These are phyloP conservation scores for Aspergillus clavatus DNA, from an alignment of 2,329 filamentous ascomycete species.

Conservation along the genomic window DNA sequence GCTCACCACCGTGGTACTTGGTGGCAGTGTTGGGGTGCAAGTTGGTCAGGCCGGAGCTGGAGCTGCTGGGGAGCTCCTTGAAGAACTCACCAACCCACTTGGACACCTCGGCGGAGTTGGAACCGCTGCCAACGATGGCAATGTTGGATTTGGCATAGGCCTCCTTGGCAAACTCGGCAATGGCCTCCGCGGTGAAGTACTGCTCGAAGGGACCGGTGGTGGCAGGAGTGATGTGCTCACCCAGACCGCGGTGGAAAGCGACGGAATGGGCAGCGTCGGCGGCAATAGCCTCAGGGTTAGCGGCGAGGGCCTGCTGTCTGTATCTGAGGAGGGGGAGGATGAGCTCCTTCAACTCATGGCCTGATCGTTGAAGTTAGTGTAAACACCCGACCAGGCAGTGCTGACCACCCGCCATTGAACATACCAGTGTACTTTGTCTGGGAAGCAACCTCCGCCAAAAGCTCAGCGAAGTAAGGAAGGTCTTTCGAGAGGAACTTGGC, in stretches of 20 bases:
- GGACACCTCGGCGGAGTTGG: constrained; percentile 66
- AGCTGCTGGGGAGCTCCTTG: constrained; percentile 57
- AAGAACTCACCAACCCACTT: constrained; percentile 97
- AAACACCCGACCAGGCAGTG: constrained; percentile 3
- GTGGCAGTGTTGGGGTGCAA: constrained; percentile 58
- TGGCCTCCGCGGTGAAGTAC: constrained; percentile 71
- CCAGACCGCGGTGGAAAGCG: constrained; percentile 92
- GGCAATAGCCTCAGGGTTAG: constrained; percentile 63
- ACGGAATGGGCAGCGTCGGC: constrained; percentile 79
- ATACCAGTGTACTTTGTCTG: constrained; percentile 76
- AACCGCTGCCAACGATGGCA: constrained; percentile 84
- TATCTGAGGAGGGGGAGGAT: constrained; percentile 70
- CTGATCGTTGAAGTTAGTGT: constrained; percentile 45
- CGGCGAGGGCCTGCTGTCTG: constrained; percentile 68
- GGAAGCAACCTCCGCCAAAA: constrained; percentile 85
- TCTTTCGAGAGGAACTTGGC: constrained; percentile 94
- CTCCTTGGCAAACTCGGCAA: constrained; percentile 69
- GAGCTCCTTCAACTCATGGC: constrained; percentile 86
- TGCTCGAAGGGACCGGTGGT: constrained; percentile 67
- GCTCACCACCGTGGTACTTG: constrained; percentile 94
- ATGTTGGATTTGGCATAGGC: constrained; percentile 90
- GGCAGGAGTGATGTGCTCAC: constrained; percentile 68
- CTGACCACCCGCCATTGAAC: constrained; percentile 14
- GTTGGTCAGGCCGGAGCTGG: constrained; percentile 48
- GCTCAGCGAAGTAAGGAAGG: constrained; percentile 94